Percentiles rank a stretch among this genome's conserved stretches.
These are phyloP conservation scores for Plantago major DNA, from an alignment of 257 asterid species.

Conservation along the genomic window DNA sequence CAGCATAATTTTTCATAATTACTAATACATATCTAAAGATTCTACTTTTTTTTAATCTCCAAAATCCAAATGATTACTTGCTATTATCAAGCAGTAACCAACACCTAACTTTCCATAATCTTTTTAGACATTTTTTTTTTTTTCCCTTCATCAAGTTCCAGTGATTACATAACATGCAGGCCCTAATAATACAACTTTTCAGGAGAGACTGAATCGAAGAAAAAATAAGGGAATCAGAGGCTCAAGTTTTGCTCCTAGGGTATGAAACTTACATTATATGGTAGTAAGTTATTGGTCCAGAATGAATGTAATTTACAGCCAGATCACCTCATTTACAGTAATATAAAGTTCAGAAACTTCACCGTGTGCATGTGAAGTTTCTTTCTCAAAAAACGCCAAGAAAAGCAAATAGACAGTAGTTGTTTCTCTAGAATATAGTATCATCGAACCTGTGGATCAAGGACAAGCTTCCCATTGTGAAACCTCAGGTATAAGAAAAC, in stretches of 20 bases:
- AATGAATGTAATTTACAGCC: conserved; percentile 43
- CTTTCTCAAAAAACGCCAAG: conserved; percentile 9
- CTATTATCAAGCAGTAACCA: no score
- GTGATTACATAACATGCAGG: no score
- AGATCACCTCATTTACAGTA: conserved; percentile 40
- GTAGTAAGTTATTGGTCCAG: conserved; percentile 18
- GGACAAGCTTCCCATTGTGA: conserved; percentile 1
- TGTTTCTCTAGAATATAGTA: conserved; percentile 18
- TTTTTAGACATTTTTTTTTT: no score
- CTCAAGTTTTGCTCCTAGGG: background rate
- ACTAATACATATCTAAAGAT: no score
- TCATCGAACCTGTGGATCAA: conserved; percentile 19
- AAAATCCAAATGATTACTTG: no score
- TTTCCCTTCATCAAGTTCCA: no score
- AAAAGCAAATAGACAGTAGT: conserved; percentile 12
- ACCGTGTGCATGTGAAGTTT: background rate
- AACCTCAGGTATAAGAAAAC: conserved; percentile 21
- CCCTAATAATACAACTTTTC: no score
- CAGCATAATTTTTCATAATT: no score
- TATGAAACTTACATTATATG: conserved; percentile 9
- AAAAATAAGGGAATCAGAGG: no score
- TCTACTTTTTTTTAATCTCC: no score
- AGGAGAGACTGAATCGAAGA: no score
- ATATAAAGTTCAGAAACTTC: conserved; percentile 16
- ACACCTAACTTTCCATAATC: no score